These are phyloP conservation scores for Fusarium keratoplasticum DNA, from an alignment of 2,329 filamentous ascomycete species.

Conservation along the genomic window DNA sequence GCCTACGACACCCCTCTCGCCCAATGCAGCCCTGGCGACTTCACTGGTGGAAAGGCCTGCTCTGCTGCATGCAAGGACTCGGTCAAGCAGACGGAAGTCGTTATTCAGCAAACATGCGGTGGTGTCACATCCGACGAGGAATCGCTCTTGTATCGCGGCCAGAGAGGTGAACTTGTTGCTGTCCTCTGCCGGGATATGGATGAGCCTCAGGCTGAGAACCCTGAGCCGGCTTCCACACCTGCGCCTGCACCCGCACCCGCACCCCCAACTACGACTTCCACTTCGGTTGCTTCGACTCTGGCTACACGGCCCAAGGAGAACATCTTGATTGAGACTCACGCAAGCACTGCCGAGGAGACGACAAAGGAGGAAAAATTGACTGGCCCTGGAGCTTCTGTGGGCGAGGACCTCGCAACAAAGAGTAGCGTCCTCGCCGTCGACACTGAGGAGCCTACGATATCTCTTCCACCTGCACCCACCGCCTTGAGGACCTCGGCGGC, in stretches of 20 bases:
- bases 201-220: constrained; percentile 21
- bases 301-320: constrained; percentile 27
- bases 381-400: constrained; percentile 25
- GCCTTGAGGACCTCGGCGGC: constrained; percentile 22
- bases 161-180: constrained; percentile 51
- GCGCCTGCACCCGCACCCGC: not conserved
- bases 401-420: constrained; percentile 35
- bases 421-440: constrained; percentile 36
- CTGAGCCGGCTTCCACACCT: constrained; percentile 1
- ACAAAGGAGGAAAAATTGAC: constrained; percentile 10
- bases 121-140: constrained; percentile 38
- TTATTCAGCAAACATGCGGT: constrained; percentile 45
- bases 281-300: constrained; percentile 8
- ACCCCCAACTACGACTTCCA: constrained; percentile 6
- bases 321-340: constrained; percentile 27
- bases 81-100: constrained; percentile 43
- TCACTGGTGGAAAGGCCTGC: constrained; percentile 54
- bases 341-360: not conserved
- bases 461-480: constrained; percentile 24
- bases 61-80: constrained; percentile 51
- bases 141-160: constrained; percentile 52
- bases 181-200: constrained; percentile 48
- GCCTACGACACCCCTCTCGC: constrained; percentile 56
- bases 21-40: constrained; percentile 50
- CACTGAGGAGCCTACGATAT: constrained; percentile 34